Evolutionary conservation across 352 stramenopile species (phyloP), one percentile per base, ranked within the genome.

Genomic region (Phytophthora agathidicida): DNA sequence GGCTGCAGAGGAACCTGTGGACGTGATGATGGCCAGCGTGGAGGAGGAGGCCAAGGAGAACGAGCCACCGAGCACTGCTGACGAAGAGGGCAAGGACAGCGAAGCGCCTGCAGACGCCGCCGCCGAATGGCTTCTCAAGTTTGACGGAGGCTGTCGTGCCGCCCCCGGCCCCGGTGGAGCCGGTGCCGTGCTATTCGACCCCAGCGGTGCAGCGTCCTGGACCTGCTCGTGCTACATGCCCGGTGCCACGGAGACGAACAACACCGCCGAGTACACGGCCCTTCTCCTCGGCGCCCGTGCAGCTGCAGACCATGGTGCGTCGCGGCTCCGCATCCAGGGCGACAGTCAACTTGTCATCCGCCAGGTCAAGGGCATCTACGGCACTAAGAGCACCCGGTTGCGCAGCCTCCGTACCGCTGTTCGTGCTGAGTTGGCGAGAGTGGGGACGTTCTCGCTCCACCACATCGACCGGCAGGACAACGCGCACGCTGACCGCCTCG

Each of bases 231-330:
- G 42, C 33, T 59, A 41, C 45, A 47, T 53, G 20, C 36, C 47
- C 22, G 43, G 37, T 24, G 49, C 24, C 31, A 22, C 2, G 0
- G 32, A 58, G 13, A 75, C 61, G 0, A 75, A 75, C 39, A 75
- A 72, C 39, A 71, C 60, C 0, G 52, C 61, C 6, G 66, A 75
- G 26, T 75, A 68, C 51, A 51, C 39, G 7, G 55, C 49, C 9
- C 27, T 75, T 39, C 56, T 72, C 22, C 24, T 58, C 27, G 61
- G 67, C 10, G 9, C 46, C 0, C 11, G 49, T 13, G 39, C 44
- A 14, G 55, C 60, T 0, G 24, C 53, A 0, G 23, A 67, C 3
- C 55, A 63, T 22, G 62, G 62, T 0, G 31, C 17, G 5, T 20
- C 1, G 2, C 11, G 3, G 0, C 48, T 71, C 0, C 35, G 30